Evolutionary conservation across 2,329 filamentous ascomycete genomes (phyloP).

Genomic region (Mycosphaerelloides madeirae): DNA sequence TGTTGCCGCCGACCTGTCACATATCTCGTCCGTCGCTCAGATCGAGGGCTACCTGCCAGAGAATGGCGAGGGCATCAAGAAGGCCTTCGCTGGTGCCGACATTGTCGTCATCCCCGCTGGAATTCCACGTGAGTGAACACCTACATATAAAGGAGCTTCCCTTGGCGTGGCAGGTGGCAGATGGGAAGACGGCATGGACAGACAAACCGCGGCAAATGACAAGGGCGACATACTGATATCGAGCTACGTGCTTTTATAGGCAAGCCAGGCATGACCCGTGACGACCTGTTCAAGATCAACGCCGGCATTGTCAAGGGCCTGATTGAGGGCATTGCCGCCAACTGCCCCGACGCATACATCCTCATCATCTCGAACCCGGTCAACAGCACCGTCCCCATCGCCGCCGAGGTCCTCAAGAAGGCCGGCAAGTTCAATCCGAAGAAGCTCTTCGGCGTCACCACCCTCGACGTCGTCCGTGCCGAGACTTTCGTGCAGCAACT

Average conservation of each 20-base stretch:
- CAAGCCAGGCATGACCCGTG: slow-evolving; percentile 98
- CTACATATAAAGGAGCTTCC: slow-evolving; percentile 2
- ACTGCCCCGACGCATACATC: slow-evolving; percentile 87
- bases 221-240: slow-evolving; percentile 4
- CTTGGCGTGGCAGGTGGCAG: slow-evolving; percentile 1
- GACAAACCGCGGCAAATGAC: slow-evolving; percentile 24
- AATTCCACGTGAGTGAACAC: slow-evolving; percentile 68
- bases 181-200: slow-evolving; percentile 4
- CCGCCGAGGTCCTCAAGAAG: slow-evolving; percentile 91
- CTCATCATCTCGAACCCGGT: slow-evolving; percentile 99
- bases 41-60: slow-evolving; percentile 82
- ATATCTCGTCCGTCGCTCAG: slow-evolving; percentile 90
- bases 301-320: slow-evolving; percentile 95
- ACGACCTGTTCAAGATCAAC: slow-evolving; percentile 99
- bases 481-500: slow-evolving; percentile 93
- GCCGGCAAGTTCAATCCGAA: slow-evolving; percentile 91
- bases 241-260: slow-evolving; percentile 49
- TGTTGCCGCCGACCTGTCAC: slow-evolving; percentile 91
- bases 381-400: slow-evolving; percentile 97
- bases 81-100: slow-evolving; percentile 86
- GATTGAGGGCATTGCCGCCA: slow-evolving; percentile 80
- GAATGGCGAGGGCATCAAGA: slow-evolving; percentile 70
- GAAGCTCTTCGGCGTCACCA: slow-evolving; percentile 97
- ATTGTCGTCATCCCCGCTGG: slow-evolving; percentile 96
- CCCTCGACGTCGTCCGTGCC: slow-evolving; percentile 94